Conservation (phyloP, 257 asterid species). For the Penstemon barbatus region DNA sequence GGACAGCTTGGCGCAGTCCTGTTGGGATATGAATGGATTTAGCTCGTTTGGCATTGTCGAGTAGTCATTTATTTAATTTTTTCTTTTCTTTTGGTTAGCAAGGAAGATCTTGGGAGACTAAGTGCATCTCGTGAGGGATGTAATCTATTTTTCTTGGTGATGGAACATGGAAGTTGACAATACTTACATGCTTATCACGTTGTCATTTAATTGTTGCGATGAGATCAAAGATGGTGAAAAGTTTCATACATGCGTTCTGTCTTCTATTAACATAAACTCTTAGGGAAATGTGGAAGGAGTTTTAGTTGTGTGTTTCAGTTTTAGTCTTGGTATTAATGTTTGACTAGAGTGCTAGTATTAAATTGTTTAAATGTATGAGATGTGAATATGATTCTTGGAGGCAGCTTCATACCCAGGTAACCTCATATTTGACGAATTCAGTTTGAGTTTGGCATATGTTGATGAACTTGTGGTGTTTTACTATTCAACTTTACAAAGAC, state of each 20-base stretch:
- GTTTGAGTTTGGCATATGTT: background rate
- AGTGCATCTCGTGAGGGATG: background rate
- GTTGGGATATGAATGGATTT: conserved; percentile 1
- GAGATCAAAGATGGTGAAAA: background rate
- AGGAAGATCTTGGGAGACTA: background rate
- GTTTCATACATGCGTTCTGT: background rate
- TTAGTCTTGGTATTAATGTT: background rate
- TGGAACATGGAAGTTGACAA: background rate
- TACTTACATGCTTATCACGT: background rate
- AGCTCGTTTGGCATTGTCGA: conserved; percentile 4
- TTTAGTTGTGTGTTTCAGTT: background rate
- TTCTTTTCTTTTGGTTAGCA: background rate
- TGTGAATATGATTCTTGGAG: background rate
- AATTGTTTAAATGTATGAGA: background rate
- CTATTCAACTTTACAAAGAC: conserved; percentile 1
- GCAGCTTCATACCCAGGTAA: background rate
- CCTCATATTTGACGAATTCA: background rate
- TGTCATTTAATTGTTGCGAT: background rate
- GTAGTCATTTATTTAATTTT: background rate
- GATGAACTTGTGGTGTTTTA: conserved; percentile 16
- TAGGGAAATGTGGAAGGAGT: background rate
- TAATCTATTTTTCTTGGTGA: background rate
- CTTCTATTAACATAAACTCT: background rate
- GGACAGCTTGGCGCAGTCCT: background rate
- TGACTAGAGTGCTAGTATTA: background rate